These are phyloP conservation scores for Trichoderma sp. DNA, from an alignment of 2,329 filamentous ascomycete species.

Conservation along the genomic window DNA sequence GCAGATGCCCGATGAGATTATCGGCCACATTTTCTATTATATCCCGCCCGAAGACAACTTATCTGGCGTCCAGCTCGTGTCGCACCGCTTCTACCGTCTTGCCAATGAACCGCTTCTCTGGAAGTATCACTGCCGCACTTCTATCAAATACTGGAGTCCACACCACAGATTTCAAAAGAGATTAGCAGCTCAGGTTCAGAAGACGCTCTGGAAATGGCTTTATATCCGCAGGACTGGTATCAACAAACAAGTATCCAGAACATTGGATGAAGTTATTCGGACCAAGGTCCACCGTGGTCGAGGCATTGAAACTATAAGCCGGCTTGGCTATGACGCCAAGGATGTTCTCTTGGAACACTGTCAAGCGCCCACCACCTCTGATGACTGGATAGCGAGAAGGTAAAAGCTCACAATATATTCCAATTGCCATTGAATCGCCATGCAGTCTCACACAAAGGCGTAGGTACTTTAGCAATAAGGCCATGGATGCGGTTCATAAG, in stretches of 20 bases:
- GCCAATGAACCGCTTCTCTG: slow-evolving; percentile 77
- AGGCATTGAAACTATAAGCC: slow-evolving; percentile 71
- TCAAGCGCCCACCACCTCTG: slow-evolving; percentile 58
- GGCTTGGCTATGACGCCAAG: slow-evolving; percentile 83
- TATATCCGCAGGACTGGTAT: slow-evolving; percentile 61
- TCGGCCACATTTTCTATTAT: slow-evolving; percentile 75
- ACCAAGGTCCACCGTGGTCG: slow-evolving; percentile 70
- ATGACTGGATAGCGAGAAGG: slow-evolving; percentile 79
- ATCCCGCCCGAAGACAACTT: slow-evolving; percentile 60
- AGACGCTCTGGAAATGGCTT: slow-evolving; percentile 74
- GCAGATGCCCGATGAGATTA: slow-evolving; percentile 78
- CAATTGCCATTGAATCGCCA: background rate
- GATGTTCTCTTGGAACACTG: slow-evolving; percentile 75
- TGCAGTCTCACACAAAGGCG: slow-evolving; percentile 11
- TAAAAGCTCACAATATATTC: slow-evolving; percentile 33
- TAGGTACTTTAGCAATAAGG: slow-evolving; percentile 75
- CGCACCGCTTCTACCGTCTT: slow-evolving; percentile 65
- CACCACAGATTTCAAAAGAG: slow-evolving; percentile 64
- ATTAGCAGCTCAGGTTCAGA: slow-evolving; percentile 54
- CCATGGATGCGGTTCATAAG: slow-evolving; percentile 80
- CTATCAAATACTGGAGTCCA: slow-evolving; percentile 76
- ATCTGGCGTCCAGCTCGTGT: slow-evolving; percentile 56
- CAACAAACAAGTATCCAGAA: slow-evolving; percentile 54
- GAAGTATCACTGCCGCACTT: slow-evolving; percentile 70
- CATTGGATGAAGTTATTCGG: slow-evolving; percentile 71